phyloP scores from a whole-genome alignment of 2,329 filamentous ascomycete genomes.

The Daldinia sp. region DNA sequence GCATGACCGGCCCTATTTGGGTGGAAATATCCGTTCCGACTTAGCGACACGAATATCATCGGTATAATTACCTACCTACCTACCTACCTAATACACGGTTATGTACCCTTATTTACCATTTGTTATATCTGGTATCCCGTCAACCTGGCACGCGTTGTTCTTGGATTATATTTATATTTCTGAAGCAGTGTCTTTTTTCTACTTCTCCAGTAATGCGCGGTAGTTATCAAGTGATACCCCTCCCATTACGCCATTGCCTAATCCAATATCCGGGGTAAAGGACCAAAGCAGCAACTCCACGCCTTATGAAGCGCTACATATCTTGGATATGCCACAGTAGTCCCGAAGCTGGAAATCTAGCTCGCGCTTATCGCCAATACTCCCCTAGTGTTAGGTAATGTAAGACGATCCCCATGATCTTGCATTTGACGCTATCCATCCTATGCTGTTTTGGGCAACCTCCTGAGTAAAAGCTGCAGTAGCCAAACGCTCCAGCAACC shows the following conservation, averaged over 20 bases:
- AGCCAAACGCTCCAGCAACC: conserved; percentile 35
- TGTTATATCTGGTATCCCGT: conserved; percentile 18
- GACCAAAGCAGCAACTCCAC: neutral
- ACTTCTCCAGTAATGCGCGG: conserved; percentile 3
- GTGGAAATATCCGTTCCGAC: conserved; percentile 18
- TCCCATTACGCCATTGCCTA: conserved; percentile 15
- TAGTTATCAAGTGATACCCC: conserved; percentile 24
- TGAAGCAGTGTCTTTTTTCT: neutral
- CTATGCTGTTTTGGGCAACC: conserved; percentile 24
- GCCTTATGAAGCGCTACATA: neutral
- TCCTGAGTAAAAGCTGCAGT: conserved; percentile 38
- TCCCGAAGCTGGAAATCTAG: conserved; percentile 17
- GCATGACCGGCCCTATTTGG: conserved; percentile 26
- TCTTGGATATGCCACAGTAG: neutral
- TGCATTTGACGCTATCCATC: conserved; percentile 28
- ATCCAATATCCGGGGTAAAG: conserved; percentile 5
- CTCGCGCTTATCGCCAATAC: conserved; percentile 30
- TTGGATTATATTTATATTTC: neutral
- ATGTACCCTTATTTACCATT: neutral
- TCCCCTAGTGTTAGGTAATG: conserved; percentile 12
- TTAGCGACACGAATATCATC: conserved; percentile 11
- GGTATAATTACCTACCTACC: neutral
- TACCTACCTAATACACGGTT: neutral
- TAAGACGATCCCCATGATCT: conserved; percentile 14
- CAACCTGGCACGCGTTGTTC: conserved; percentile 3